Evolutionary conservation across 331 rosid species (phyloP), one percentile per base, ranked within the genome.

Genomic region (Malus hybrid): DNA sequence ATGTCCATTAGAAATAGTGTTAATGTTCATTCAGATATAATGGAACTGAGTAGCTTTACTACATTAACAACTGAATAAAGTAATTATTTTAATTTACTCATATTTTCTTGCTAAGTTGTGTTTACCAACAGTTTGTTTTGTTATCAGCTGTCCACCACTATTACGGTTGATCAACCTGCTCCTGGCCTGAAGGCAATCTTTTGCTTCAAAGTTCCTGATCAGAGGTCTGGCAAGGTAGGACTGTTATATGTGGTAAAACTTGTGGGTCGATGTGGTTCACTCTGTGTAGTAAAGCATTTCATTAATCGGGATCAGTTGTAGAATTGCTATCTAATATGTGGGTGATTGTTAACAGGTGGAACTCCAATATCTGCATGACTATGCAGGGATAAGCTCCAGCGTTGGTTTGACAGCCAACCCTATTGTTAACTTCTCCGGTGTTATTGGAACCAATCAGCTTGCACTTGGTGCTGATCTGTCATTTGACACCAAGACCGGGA

Each of bases 191-290:
- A 93, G 89, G 57, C 97, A 59, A 88, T 93, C 50, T 19, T 93
- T 54, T 88, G 84, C 88, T 80, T 89, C 87, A 86, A 77, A 71
- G 85, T 89, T 80, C 98, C 97, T 65, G 98, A 93, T 74, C 98
- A 90, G 80, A 90, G 87, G 84, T 90, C 98, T 80, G 93, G 97
- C 73, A 93, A 90, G 98, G 98, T 93, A 73, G 83, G 90, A 22
- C 61, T 65, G 7, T 68, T 33, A 65, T 36, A 10, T 65, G 39
- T 27, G 7, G 63, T 46, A 16, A 7, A 69, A 69, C 15, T 9
- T 50, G 11, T 70, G 7, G 22, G 33, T 55, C n/a, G 66, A 33
- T 55, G 9, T 10, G 2, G 48, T 69, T 61, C 65, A 8, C 50
- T 28, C 15, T 20, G 39, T 72, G 71, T 28, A 44, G 39, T 65